Evolutionary conservation across 345 rosid species (phyloP).

Genomic region (Brassica incana): DNA sequence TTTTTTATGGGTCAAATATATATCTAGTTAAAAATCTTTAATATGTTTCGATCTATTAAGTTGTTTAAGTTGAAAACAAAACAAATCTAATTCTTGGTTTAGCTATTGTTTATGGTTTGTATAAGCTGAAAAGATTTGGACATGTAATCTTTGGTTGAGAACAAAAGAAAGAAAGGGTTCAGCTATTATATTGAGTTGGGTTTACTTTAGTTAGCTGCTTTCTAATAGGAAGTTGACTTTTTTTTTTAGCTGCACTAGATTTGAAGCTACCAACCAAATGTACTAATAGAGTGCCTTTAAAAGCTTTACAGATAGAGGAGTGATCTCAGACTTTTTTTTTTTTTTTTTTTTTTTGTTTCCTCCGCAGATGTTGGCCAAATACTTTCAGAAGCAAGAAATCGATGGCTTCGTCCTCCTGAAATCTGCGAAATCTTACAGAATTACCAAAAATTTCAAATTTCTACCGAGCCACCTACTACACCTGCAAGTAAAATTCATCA

Average conservation of each 20-base stretch:
- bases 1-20: slow-evolving; percentile 12
- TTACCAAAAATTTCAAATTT: slow-evolving; percentile 56
- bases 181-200: slow-evolving; percentile 6
- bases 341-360: background rate
- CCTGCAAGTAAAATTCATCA: slow-evolving; percentile 61
- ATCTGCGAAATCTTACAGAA: slow-evolving; percentile 85
- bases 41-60: slow-evolving; percentile 11
- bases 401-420: slow-evolving; percentile 97
- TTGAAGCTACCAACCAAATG: background rate
- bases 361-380: slow-evolving; percentile 71
- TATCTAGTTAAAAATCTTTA: background rate
- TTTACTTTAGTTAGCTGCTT: slow-evolving; percentile 6
- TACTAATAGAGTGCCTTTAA: background rate
- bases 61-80: background rate
- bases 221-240: slow-evolving; percentile 8
- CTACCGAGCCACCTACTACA: slow-evolving; percentile 69
- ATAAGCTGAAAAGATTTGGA: background rate
- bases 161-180: background rate
- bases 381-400: slow-evolving; percentile 75
- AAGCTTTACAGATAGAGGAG: slow-evolving; percentile 8
- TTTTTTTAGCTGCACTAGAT: background rate
- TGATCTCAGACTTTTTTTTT: background rate
- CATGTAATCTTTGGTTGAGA: background rate
- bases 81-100: background rate
- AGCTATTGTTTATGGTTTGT: background rate